Base-by-base conservation (phyloP, 2,329 filamentous ascomycete species). In the Fusarium sororula region DNA sequence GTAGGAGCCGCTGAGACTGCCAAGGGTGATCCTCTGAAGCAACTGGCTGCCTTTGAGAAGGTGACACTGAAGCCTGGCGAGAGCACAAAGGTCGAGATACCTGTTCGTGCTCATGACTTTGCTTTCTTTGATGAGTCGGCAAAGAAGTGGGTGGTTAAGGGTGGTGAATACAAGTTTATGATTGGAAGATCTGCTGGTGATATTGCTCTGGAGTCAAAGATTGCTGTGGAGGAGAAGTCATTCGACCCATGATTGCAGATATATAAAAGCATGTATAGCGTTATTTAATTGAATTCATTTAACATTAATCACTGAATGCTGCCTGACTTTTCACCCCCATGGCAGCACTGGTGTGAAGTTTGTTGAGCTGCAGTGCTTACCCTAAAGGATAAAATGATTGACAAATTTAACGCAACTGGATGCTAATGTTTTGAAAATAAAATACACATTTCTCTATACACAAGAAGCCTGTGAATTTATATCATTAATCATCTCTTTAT, bases 1-100 rank as follows among this genome's bases (percentile, higher is more conserved):
- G 79, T 78, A 6, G 81, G 81, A 18, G 72, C 66, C 11, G 58
- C 67, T 26, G 45, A 77, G 61, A 66, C 72, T 14, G 51, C 56
- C 0, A 63, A 74, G 50, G 74, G 72, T 30, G 60, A 79, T 63
- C 77, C 77, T 35, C 39, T 79, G 37, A 93, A 94, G 82, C 92
- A 94, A 80, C 83, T 94, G 6, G 89, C 90, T 50, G 91, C 90
- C 0, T 94, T 93, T 73, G 87, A 87, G 66, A 93, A 93, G 81
- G 87, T 92, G 18, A 77, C 72, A 7, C 50, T 79, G 10, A 72
- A 77, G 66, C 64, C 77, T 44, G 74, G 76, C 11, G 75, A 79
- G 66, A 72, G 82, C 75, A 50, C 57, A 18, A 64, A 64, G 18
- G 75, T 79, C 8, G 68, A 70, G 28, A 50, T 80, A 26, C 75